Conservation (phyloP, 441 rosid species). For the Lagerstroemia fauriei region DNA sequence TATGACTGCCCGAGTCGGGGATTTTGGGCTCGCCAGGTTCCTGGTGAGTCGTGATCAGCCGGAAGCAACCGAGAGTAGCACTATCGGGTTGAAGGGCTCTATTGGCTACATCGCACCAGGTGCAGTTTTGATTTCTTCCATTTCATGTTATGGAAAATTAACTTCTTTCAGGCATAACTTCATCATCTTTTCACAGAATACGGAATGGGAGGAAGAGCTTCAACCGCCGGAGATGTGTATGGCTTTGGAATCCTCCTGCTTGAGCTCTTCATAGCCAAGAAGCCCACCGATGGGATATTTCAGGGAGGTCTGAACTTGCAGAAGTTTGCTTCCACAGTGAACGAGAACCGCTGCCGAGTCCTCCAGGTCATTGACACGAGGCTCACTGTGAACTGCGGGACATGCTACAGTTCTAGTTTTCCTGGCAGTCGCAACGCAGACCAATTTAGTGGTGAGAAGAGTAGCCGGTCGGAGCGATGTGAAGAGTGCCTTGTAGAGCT, state of each 20-base stretch:
- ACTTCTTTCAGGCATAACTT: background rate
- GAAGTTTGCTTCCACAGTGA: conserved; percentile 5
- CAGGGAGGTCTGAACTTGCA: conserved; percentile 9
- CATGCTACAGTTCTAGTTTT: background rate
- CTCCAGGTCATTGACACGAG: conserved; percentile 8
- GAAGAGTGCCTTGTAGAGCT: conserved; percentile 12
- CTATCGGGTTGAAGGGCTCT: conserved; percentile 4
- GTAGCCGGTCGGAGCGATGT: background rate
- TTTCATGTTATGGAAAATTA: background rate
- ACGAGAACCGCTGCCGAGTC: background rate
- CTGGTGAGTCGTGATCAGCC: background rate
- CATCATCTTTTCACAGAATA: background rate
- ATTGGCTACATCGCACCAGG: conserved; percentile 23
- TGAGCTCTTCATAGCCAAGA: conserved; percentile 18
- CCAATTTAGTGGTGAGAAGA: background rate
- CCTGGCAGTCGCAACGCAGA: background rate
- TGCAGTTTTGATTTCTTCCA: background rate
- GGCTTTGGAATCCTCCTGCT: conserved; percentile 16
- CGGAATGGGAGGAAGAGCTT: conserved; percentile 1
- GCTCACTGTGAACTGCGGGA: background rate
- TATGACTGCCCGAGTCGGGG: conserved; percentile 9
- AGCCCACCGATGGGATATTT: conserved; percentile 8
- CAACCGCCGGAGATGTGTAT: conserved; percentile 9
- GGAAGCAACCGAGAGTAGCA: background rate
- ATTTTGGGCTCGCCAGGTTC: conserved; percentile 1